These are phyloP conservation scores for Sugiyamaella paludigena DNA, from an alignment of 1,139 yeast species.

Conservation along the genomic window DNA sequence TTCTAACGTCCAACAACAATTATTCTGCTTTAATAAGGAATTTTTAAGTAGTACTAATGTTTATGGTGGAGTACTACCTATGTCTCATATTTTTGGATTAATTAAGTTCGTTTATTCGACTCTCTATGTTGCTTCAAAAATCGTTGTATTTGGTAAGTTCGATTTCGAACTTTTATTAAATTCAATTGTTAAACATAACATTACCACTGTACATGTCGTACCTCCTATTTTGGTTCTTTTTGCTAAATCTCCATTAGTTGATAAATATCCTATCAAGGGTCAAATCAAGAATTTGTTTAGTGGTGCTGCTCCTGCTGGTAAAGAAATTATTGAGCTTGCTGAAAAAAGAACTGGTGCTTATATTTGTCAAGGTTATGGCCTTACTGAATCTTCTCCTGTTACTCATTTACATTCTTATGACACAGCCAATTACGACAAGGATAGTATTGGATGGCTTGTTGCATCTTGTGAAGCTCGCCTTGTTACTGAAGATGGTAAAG, in stretches of 20 bases:
- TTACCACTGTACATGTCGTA: constrained; percentile 34
- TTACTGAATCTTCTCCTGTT: constrained; percentile 49
- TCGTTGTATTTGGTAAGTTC: constrained; percentile 37
- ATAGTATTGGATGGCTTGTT: constrained; percentile 49
- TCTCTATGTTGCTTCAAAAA: constrained; percentile 25
- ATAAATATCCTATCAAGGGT: constrained; percentile 32
- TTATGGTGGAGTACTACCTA: constrained; percentile 35
- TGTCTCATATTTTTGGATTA: constrained; percentile 42
- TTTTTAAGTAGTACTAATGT: constrained; percentile 15
- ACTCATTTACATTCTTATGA: constrained; percentile 27
- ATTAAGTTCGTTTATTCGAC: constrained; percentile 29
- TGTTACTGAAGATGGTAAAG: constrained; percentile 46
- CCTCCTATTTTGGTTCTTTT: constrained; percentile 42
- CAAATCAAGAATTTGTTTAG: constrained; percentile 28
- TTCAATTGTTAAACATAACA: constrained; percentile 30
- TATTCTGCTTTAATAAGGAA: constrained; percentile 12
- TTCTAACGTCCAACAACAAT: constrained; percentile 32
- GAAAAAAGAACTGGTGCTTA: constrained; percentile 23
- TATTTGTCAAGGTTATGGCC: constrained; percentile 68
- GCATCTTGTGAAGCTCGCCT: constrained; percentile 47
- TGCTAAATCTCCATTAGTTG: constrained; percentile 40
- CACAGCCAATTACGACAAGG: constrained; percentile 22
- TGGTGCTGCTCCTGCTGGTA: constrained; percentile 43
- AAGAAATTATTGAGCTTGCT: constrained; percentile 30
- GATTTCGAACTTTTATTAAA: constrained; percentile 35